Evolutionary conservation across 2,329 filamentous ascomycete species (phyloP), one percentile per base, ranked within the genome.

Genomic region (Colletotrichum lini): DNA sequence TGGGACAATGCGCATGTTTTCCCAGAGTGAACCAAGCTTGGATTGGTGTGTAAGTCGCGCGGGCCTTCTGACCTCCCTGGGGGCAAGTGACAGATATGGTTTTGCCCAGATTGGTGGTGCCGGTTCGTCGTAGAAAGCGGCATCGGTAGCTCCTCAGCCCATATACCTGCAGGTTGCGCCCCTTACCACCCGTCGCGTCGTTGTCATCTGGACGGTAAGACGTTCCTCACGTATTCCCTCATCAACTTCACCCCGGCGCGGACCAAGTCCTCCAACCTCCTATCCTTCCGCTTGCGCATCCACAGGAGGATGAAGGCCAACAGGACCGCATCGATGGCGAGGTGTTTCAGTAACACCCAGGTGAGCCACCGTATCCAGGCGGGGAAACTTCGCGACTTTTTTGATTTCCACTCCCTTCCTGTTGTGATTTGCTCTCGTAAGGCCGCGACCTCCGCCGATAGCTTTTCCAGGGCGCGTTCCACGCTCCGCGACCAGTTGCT

Each of bases 361-460:
- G 92, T 79, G 4, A 92, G 75, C 88, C 94, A 94, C 54, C 89
- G 85, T 1, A 92, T 59, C 94, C 94, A 97, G 1, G 91, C 87
- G 59, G 90, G 87, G 30, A 93, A 80, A 65, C 89, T 91, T 72
- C 89, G 89, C 72, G 89, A 88, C 75, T 88, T 91, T 75, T 89
- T 89, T 21, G 89, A 88, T 73, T 89, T 89, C 83, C 93, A 93
- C 74, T 96, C 89, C 15, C 93, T 87, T 0, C 94, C 91, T 0
- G 90, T 89, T 65, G 94, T 92, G 75, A 98, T 92, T 79, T 98
- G 95, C 82, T 99, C 96, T 45, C 96, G 89, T 73, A 98, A 83
- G 0, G 96, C 96, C 1, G 96, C 95, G 42, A 99, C 90, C 82
- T 99, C 96, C 18, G 95, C 93, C 6, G 95, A 97, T 83, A 98